phyloP scores from a whole-genome alignment of 1,284 basidiomycete genomes.

The Taiwanofungus camphoratus region DNA sequence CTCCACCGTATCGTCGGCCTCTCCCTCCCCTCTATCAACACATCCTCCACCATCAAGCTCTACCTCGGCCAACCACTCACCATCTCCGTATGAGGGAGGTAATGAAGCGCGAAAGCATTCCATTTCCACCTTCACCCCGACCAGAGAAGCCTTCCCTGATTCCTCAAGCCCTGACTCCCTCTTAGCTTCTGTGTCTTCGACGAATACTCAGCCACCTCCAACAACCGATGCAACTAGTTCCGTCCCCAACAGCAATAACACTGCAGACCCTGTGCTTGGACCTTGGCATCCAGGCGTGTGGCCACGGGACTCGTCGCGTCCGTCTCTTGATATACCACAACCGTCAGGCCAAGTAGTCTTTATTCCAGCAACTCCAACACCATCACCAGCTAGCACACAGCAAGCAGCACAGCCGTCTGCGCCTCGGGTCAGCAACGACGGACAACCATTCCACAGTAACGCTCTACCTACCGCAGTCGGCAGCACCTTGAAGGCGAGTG shows the following conservation, averaged over 20 bases:
- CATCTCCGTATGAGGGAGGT: slow-evolving; percentile 2
- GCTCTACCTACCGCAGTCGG: not conserved
- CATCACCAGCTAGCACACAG: not conserved
- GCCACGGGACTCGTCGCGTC: slow-evolving; percentile 10
- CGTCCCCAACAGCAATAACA: slow-evolving; percentile 6
- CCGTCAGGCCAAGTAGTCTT: slow-evolving; percentile 1
- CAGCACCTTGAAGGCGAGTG: not conserved
- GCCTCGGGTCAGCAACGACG: not conserved
- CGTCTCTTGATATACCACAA: slow-evolving; percentile 4
- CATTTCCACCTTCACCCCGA: slow-evolving; percentile 11
- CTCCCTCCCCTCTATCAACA: slow-evolving; percentile 2
- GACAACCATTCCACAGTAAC: not conserved
- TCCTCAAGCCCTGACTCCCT: slow-evolving; percentile 11
- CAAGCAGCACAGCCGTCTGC: not conserved
- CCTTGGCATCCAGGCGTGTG: slow-evolving; percentile 16
- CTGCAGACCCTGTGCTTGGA: slow-evolving; percentile 18
- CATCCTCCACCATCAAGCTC: not conserved
- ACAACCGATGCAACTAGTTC: slow-evolving; percentile 4
- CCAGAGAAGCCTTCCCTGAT: slow-evolving; percentile 10
- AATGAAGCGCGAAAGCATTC: slow-evolving; percentile 12
- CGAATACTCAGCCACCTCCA: slow-evolving; percentile 2
- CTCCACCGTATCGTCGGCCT: slow-evolving; percentile 10
- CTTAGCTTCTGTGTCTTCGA: slow-evolving; percentile 11
- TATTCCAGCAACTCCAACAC: slow-evolving; percentile 4
- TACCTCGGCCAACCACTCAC: not conserved